These are phyloP conservation scores for Chaetomium olivaceum DNA, from an alignment of 2,329 filamentous ascomycete genomes.

Conservation along the genomic window DNA sequence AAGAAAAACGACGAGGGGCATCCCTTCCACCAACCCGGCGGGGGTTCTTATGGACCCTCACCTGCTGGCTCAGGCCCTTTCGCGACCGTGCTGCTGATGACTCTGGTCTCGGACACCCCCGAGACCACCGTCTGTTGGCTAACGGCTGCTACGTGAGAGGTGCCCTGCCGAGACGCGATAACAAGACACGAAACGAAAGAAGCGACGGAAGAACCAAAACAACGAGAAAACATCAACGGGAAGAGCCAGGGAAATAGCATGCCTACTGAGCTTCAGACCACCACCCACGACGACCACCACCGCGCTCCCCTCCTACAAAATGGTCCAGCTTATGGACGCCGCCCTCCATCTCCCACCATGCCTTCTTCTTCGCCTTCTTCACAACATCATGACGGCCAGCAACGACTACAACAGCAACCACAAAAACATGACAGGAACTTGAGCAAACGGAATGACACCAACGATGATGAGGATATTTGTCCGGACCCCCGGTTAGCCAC, in stretches of 20 bases:
- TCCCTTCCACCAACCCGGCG: slow-evolving; percentile 22
- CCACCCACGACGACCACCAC: slow-evolving; percentile 31
- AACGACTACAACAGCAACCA: slow-evolving; percentile 4
- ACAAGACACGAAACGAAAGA: neutral
- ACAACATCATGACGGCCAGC: slow-evolving; percentile 10
- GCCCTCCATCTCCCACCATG: slow-evolving; percentile 45
- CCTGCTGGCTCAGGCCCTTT: slow-evolving; percentile 46
- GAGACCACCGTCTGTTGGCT: slow-evolving; percentile 50
- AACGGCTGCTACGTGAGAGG: slow-evolving; percentile 39
- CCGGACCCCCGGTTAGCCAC: slow-evolving; percentile 21
- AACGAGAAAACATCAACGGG: neutral
- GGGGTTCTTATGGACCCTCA: slow-evolving; percentile 43
- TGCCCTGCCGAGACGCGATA: slow-evolving; percentile 4
- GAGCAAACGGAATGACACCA: slow-evolving; percentile 25
- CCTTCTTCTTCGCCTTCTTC: slow-evolving; percentile 35
- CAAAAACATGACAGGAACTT: slow-evolving; percentile 10
- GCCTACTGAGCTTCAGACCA: slow-evolving; percentile 44
- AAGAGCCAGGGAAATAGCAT: slow-evolving; percentile 31
- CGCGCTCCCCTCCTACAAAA: slow-evolving; percentile 41
- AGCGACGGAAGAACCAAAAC: neutral
- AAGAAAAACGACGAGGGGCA: slow-evolving; percentile 1
- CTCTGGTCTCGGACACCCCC: slow-evolving; percentile 48
- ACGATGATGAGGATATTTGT: slow-evolving; percentile 26
- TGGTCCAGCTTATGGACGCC: slow-evolving; percentile 39
- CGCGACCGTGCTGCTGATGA: slow-evolving; percentile 64